These are phyloP conservation scores for Xylaria sp. DNA, from an alignment of 2,329 filamentous ascomycete genomes.

Conservation along the genomic window DNA sequence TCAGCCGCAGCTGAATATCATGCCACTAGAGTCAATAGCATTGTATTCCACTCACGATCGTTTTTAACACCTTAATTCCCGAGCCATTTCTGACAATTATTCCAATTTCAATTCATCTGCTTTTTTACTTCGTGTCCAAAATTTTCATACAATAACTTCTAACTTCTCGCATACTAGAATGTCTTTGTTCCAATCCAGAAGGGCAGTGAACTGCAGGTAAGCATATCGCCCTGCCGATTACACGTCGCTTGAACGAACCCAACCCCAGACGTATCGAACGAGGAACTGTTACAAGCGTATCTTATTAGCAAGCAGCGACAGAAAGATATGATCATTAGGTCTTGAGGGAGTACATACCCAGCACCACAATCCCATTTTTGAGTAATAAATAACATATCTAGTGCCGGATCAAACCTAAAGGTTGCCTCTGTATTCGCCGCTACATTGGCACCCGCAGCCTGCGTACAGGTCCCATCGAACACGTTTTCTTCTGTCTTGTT, in stretches of 20 bases:
- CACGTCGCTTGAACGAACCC: slow-evolving; percentile 50
- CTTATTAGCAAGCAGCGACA: background rate
- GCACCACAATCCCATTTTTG: slow-evolving; percentile 48
- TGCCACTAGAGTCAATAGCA: background rate
- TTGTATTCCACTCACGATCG: background rate
- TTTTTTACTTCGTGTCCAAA: background rate
- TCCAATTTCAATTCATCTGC: background rate
- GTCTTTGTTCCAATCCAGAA: slow-evolving; percentile 49
- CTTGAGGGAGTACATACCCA: slow-evolving; percentile 40
- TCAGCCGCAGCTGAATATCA: slow-evolving; percentile 1
- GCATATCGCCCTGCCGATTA: slow-evolving; percentile 44
- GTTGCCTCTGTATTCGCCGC: slow-evolving; percentile 37
- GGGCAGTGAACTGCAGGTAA: slow-evolving; percentile 47
- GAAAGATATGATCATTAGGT: background rate
- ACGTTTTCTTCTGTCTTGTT: slow-evolving; percentile 33
- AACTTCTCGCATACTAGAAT: slow-evolving; percentile 9
- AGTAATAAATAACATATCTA: slow-evolving; percentile 46
- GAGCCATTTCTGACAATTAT: no score
- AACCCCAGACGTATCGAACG: slow-evolving; percentile 45
- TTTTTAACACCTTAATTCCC: no score
- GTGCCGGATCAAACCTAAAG: slow-evolving; percentile 47
- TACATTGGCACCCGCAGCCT: slow-evolving; percentile 5
- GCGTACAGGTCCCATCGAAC: slow-evolving; percentile 46
- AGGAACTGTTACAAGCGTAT: slow-evolving; percentile 33
- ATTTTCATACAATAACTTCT: background rate